phyloP scores from a whole-genome alignment of 352 stramenopile species.

The Phytophthora pistaciae region DNA sequence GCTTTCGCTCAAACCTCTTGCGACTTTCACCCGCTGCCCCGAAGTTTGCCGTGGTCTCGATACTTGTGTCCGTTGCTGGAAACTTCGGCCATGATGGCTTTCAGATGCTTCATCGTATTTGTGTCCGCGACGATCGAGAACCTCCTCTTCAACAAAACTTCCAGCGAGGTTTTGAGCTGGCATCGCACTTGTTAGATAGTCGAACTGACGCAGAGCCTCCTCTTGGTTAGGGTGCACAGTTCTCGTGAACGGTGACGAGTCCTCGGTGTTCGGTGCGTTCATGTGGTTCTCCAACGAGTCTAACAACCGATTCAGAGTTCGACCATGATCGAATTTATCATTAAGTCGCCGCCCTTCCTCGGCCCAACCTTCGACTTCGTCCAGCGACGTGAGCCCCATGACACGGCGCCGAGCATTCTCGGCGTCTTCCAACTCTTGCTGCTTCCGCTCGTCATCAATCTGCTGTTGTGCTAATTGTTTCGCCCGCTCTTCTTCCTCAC shows the following conservation, averaged over 20 bases:
- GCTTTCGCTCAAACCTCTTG: neutral
- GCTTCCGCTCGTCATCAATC: conserved; percentile 30
- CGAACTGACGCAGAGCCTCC: conserved; percentile 18
- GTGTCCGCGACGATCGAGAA: neutral
- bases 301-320: conserved; percentile 20
- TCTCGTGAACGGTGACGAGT: neutral
- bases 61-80: neutral
- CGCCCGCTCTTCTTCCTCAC: conserved; percentile 22
- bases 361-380: conserved; percentile 54
- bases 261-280: neutral
- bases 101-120: neutral
- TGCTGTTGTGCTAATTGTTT: conserved; percentile 26
- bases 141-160: neutral
- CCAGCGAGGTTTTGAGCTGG: neutral
- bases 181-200: conserved; percentile 11
- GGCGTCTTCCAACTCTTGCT: conserved; percentile 44
- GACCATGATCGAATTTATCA: conserved; percentile 1
- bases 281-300: conserved; percentile 18
- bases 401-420: conserved; percentile 49
- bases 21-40: neutral
- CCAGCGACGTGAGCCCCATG: conserved; percentile 59
- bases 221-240: neutral
- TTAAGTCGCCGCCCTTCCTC: conserved; percentile 35
- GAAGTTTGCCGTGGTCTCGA: neutral
- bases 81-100: neutral